phyloP scores from a whole-genome alignment of 2,329 filamentous ascomycete genomes.

The Ophiostoma ips region DNA sequence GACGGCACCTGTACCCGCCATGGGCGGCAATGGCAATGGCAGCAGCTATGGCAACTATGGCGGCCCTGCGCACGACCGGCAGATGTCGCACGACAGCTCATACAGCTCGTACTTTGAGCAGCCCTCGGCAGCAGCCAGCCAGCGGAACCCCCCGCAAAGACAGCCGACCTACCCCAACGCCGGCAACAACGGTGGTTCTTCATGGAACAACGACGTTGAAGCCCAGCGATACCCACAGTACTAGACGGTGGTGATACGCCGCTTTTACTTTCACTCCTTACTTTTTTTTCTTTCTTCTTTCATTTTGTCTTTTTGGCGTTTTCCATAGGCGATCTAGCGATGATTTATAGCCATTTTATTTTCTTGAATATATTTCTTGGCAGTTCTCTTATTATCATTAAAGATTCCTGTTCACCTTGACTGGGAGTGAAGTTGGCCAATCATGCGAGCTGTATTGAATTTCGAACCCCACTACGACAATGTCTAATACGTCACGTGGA shows the following conservation, averaged over 20 bases:
- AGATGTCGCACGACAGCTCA: slow-evolving; percentile 10
- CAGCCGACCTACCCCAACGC: slow-evolving; percentile 2
- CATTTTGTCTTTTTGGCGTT: neutral
- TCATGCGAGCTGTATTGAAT: neutral
- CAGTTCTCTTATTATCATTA: neutral
- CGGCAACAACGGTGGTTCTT: slow-evolving; percentile 3
- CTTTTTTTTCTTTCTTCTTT: neutral
- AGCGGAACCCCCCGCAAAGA: slow-evolving; percentile 1
- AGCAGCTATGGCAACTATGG: neutral
- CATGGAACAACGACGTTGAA: slow-evolving; percentile 14
- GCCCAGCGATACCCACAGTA: slow-evolving; percentile 12
- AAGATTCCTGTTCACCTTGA: too few relatives aligned
- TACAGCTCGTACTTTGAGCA: slow-evolving; percentile 13
- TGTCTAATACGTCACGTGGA: neutral
- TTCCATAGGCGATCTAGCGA: neutral
- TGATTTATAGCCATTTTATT: neutral
- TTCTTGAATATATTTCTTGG: neutral
- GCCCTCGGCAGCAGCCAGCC: slow-evolving; percentile 4
- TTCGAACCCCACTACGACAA: neutral
- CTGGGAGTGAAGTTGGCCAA: neutral
- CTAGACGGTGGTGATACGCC: slow-evolving; percentile 1
- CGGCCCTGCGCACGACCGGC: slow-evolving; percentile 10
- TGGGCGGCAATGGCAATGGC: slow-evolving; percentile 5
- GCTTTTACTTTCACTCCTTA: neutral
- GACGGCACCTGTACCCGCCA: slow-evolving; percentile 19